A percentile compares a stretch with the other conserved stretches of the same genome.
Conservation (phyloP, 495 filamentous ascomycete genomes). For the Poronia punctata region DNA sequence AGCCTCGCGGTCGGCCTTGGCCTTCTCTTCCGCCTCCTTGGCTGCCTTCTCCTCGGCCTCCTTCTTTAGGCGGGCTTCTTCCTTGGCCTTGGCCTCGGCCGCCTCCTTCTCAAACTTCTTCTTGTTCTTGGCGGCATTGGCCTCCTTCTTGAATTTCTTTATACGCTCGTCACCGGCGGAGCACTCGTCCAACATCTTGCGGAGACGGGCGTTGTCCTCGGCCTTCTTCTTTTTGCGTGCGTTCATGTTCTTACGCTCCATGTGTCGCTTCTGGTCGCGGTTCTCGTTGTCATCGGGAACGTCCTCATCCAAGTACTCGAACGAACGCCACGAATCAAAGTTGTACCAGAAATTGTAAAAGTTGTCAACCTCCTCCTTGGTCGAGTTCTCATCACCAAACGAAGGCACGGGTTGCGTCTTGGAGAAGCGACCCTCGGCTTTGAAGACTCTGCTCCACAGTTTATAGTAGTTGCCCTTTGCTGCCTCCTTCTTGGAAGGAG, state of each 20-base stretch:
- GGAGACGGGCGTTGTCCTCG: conserved; percentile 86
- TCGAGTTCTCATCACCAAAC: conserved; percentile 77
- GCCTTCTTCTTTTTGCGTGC: conserved; percentile 98
- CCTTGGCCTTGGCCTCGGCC: conserved; percentile 72
- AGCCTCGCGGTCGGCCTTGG: conserved; percentile 71
- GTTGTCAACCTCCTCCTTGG: conserved; percentile 78
- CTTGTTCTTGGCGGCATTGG: conserved; percentile 88
- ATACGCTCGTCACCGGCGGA: conserved; percentile 83
- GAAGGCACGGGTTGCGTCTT: conserved; percentile 78
- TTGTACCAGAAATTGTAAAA: conserved; percentile 99
- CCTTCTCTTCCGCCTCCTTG: conserved; percentile 78
- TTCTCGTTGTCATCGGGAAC: conserved; percentile 98
- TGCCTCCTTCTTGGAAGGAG: conserved; percentile 81
- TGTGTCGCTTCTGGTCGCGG: conserved; percentile 96
- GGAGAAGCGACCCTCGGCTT: conserved; percentile 86
- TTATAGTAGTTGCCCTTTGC: conserved; percentile 90
- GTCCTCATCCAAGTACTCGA: conserved; percentile 98
- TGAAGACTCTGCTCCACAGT: conserved; percentile 81
- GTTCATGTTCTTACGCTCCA: conserved; percentile 96
- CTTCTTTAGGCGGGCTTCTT: conserved; percentile 70
- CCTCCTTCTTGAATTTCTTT: conserved; percentile 89
- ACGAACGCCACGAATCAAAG: conserved; percentile 95
- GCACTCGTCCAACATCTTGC: conserved; percentile 80
- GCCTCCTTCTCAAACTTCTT: conserved; percentile 87
- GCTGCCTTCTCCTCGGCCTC: conserved; percentile 69